Conservation (phyloP, 208 protist species). For the Crithidia fasciculata region DNA sequence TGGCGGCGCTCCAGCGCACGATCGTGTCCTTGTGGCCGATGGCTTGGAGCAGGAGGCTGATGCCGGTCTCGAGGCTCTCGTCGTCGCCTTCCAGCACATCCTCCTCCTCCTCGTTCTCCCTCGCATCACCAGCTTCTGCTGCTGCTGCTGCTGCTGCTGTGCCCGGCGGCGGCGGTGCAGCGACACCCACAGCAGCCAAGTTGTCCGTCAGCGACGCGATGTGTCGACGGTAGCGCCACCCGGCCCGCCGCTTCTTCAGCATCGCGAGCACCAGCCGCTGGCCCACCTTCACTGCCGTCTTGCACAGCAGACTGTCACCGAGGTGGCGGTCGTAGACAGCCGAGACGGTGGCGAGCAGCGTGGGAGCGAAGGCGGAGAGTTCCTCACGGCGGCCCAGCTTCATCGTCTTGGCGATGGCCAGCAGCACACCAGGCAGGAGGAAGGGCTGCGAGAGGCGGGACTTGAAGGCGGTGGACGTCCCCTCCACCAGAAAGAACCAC, state of each 20-base stretch:
- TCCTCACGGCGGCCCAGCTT: conserved; percentile 93
- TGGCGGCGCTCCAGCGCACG: conserved; percentile 97
- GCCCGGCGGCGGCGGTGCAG: neutral
- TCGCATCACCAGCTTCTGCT: neutral
- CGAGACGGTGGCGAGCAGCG: conserved; percentile 52
- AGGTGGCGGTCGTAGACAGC: conserved; percentile 33
- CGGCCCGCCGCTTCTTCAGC: conserved; percentile 77
- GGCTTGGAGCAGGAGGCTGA: conserved; percentile 71
- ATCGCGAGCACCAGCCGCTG: conserved; percentile 92
- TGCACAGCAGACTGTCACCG: conserved; percentile 78
- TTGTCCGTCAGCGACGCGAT: conserved; percentile 75
- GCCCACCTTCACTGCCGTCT: conserved; percentile 89
- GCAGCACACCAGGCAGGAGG: conserved; percentile 81
- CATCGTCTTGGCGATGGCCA: conserved; percentile 88
- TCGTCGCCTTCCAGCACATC: conserved; percentile 60
- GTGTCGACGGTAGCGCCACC: conserved; percentile 92
- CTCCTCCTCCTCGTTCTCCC: conserved; percentile 32
- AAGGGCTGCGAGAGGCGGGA: conserved; percentile 32
- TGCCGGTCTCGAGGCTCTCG: conserved; percentile 79
- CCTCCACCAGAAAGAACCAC: conserved; percentile 27
- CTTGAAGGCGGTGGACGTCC: conserved; percentile 29
- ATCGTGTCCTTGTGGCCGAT: conserved; percentile 93
- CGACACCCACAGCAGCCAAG: conserved; percentile 26
- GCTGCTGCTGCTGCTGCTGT: neutral
- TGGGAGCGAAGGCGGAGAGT: conserved; percentile 64